Base-by-base conservation (phyloP, 352 stramenopile genomes). In the Globisporangium solare region DNA sequence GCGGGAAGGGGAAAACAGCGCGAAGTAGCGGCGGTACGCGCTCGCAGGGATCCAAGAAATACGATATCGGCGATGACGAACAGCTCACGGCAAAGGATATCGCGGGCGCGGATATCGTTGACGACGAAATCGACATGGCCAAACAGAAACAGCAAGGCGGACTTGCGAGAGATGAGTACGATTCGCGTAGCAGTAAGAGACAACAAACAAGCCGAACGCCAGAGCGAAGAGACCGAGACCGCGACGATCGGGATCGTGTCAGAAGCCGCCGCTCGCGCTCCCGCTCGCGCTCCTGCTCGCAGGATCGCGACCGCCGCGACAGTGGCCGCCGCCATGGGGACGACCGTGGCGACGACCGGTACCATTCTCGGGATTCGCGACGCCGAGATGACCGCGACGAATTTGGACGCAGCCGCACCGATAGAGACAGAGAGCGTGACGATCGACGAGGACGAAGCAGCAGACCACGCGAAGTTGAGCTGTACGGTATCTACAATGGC, bases 401-500 rank as follows among this genome's bases (percentile, higher is more conserved):
- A n/a, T 67, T 62, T 13, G 50, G 58, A 55, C 42, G 60, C 12
- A 58, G 39, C 6, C 48, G 50, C 46, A 20, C 6, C 63, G 39
- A 51, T 14, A 52, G 52, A 35, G 27, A 35, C 27, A 35, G 27
- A 35, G 27, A 35, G 27, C 27, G 7, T 35, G 27, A 35, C 51
- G 66, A 45, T 11, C 53, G 43, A 46, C 27, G 32, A 18, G 27
- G 48, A 12, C 20, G 47, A 22, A 78, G 56, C 62, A 61, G 58
- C 42, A 64, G 52, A 39, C 50, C 54, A 22, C 51, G 67, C 12
- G 61, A 79, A 31, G 48, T 95, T 24, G 82, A 98, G 65, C 64
- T 98, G 35, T 97, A 99, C 71, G 71, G 79, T 40, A 99, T 99
- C 61, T 98, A 98, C 64, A 79, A 94, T 37, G 97, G 92, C 18